These are phyloP conservation scores for Xylariaceae sp. DNA, from an alignment of 2,329 filamentous ascomycete species.

Conservation along the genomic window DNA sequence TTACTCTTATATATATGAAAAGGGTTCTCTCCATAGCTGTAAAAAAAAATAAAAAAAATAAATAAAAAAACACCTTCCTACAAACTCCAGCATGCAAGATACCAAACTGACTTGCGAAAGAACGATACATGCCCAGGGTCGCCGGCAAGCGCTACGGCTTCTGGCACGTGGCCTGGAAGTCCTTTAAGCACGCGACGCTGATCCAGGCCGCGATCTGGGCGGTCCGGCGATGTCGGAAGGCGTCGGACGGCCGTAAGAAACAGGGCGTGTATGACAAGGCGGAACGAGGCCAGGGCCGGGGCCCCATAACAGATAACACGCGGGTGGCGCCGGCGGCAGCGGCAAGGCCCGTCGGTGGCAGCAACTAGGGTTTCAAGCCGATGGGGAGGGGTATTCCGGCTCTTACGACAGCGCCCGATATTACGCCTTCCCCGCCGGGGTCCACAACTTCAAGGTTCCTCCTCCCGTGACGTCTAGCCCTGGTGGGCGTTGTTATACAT, in stretches of 20 bases:
- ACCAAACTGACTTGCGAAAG: no score
- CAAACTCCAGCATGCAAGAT: no score
- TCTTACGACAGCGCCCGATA: neutral
- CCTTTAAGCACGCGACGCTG: slow-evolving; percentile 17
- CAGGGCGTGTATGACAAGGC: slow-evolving; percentile 15
- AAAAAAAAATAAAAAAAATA: no score
- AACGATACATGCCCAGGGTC: no score
- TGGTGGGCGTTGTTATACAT: neutral
- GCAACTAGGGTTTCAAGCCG: neutral
- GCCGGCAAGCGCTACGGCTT: neutral
- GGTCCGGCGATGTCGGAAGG: slow-evolving; percentile 4
- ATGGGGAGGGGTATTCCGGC: neutral
- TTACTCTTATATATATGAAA: neutral
- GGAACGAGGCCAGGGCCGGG: slow-evolving; percentile 9
- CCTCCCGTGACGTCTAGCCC: neutral
- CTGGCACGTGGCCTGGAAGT: slow-evolving; percentile 9
- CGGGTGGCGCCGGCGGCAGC: neutral
- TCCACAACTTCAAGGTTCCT: neutral
- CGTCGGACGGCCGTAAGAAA: neutral
- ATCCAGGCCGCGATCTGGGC: slow-evolving; percentile 15
- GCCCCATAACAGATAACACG: neutral
- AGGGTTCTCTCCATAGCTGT: no score
- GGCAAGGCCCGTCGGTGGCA: neutral
- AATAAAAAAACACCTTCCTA: no score
- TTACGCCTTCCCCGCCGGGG: neutral